These are phyloP conservation scores for Erysimum pusillum DNA, from an alignment of 441 rosid genomes.

Conservation along the genomic window DNA sequence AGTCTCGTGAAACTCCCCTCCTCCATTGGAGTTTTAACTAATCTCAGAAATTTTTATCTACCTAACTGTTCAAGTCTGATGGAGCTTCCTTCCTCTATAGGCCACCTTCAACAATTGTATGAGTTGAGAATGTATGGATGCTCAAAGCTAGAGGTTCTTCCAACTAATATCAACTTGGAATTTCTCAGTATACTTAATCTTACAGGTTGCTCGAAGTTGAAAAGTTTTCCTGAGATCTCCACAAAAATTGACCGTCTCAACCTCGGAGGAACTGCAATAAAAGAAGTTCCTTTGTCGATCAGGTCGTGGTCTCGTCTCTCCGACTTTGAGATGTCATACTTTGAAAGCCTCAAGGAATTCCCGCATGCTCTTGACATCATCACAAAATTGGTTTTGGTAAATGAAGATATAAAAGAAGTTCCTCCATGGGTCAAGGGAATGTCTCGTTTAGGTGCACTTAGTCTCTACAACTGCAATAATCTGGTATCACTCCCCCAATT, in stretches of 20 bases:
- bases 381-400: background rate
- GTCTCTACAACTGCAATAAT: background rate
- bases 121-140: background rate
- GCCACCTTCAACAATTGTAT: background rate
- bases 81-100: background rate
- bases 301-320: background rate
- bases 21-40: background rate
- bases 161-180: background rate
- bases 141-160: slow-evolving; percentile 8
- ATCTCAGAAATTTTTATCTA: background rate
- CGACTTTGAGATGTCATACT: background rate
- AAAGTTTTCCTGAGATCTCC: slow-evolving; percentile 28
- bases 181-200: background rate
- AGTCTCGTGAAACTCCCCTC: background rate
- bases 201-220: background rate
- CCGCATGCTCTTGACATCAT: background rate
- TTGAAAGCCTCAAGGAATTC: background rate
- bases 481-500: background rate
- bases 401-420: background rate
- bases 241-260: background rate
- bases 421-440: background rate
- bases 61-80: background rate
- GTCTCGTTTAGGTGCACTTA: background rate
- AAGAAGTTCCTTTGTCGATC: slow-evolving; percentile 28
- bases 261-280: slow-evolving; percentile 21